Evolutionary conservation across 371 early-diverging fungal genomes (phyloP).

Genomic region (Apophysomyces sp.): DNA sequence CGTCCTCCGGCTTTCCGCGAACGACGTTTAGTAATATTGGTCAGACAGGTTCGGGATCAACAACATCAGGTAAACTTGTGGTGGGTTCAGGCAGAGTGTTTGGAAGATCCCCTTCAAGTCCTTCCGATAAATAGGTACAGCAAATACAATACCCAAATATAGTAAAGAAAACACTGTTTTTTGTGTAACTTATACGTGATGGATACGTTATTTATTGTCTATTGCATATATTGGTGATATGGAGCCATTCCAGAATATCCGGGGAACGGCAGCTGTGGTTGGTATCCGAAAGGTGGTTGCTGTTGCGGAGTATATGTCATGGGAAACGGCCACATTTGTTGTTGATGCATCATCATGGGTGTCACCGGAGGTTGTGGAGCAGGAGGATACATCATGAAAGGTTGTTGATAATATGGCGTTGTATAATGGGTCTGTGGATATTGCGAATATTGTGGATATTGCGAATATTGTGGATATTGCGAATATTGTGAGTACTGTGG

Average conservation of each 20-base stretch:
- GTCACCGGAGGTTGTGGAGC: background rate
- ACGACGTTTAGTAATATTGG: background rate
- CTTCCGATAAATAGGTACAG: slow-evolving; percentile 3
- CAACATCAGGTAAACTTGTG: slow-evolving; percentile 9
- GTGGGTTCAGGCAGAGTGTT: slow-evolving; percentile 45
- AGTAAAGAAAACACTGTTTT: background rate
- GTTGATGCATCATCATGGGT: background rate
- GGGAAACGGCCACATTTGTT: background rate
- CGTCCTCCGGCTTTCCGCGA: background rate
- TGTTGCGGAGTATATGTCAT: background rate
- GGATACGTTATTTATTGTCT: background rate
- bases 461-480: no score
- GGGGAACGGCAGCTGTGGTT: background rate
- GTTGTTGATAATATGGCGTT: background rate
- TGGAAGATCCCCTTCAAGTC: slow-evolving; percentile 39
- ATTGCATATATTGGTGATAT: background rate
- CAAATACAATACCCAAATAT: background rate
- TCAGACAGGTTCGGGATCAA: background rate
- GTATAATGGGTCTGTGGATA: background rate
- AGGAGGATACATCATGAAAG: background rate
- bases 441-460: no score
- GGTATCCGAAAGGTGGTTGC: background rate
- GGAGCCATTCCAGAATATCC: background rate
- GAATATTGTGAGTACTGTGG: no score
- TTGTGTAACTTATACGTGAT: background rate